A percentile compares a stretch with the other conserved stretches of the same genome.
Evolutionary conservation across 2,329 filamentous ascomycete species (phyloP).

Genomic region (Aspergillus viridinutans): DNA sequence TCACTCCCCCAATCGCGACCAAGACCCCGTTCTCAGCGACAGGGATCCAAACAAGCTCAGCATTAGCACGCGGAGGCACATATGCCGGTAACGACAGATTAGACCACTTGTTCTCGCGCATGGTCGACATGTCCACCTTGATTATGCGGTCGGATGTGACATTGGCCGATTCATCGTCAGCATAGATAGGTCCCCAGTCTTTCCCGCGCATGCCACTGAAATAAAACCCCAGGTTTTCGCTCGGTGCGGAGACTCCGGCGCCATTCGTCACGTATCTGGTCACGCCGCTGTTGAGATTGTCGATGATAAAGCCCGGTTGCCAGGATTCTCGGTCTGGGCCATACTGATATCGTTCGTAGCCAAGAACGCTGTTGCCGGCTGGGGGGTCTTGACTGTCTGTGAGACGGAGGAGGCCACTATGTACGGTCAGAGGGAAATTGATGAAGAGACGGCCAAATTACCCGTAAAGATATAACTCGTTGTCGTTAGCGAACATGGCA

Average conservation of each 20-base stretch:
- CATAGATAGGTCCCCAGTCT: constrained; percentile 47
- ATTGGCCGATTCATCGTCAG: constrained; percentile 28
- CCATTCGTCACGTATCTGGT: constrained; percentile 64
- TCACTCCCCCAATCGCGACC: constrained; percentile 37
- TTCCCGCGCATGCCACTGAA: constrained; percentile 60
- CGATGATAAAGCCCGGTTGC: constrained; percentile 41
- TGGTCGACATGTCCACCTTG: constrained; percentile 55
- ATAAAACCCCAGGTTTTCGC: constrained; percentile 68
- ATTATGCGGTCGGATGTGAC: constrained; percentile 55
- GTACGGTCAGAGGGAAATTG: not conserved
- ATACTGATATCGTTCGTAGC: constrained; percentile 54
- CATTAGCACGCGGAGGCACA: constrained; percentile 56
- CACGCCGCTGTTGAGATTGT: constrained; percentile 43
- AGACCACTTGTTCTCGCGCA: constrained; percentile 51
- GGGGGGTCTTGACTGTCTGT: constrained; percentile 28
- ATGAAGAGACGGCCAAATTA: constrained; percentile 8
- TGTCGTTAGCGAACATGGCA: constrained; percentile 61
- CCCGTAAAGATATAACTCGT: constrained; percentile 62
- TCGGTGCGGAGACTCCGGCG: constrained; percentile 60
- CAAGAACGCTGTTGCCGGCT: constrained; percentile 6
- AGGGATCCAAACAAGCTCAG: constrained; percentile 62
- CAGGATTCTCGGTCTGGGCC: constrained; percentile 45
- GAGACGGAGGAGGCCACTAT: constrained; percentile 44
- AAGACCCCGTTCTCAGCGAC: constrained; percentile 35
- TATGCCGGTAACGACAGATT: constrained; percentile 52